Base-by-base conservation (phyloP, 169 alveolate genomes). In the Babesia bigemina region DNA sequence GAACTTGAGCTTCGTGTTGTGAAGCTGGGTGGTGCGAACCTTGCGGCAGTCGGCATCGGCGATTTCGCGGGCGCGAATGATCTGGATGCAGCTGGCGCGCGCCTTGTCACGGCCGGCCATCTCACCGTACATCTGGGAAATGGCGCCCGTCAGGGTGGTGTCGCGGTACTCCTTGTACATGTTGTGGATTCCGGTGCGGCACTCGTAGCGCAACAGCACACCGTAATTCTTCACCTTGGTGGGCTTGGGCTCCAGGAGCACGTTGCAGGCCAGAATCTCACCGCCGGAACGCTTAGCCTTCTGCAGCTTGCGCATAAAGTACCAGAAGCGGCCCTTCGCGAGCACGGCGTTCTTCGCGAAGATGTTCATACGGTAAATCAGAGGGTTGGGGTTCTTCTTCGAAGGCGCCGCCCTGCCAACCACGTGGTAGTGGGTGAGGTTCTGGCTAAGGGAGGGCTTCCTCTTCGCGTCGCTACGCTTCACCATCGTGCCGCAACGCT, bases 101-200 rank as follows among this genome's bases (percentile, higher is more conserved):
- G 99, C 99, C 86, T 99, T 92, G 92, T 98, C 99, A 59, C 98
- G 93, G 47, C 99, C 99, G 19, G 99, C 97, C 98, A 97, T 95
- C 88, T 98, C 99, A 86, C 95, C 94, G 74, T 94, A 95, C 86
- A 98, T 86, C 92, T 97, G 98, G 33, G 98, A 91, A 61, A 97
- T 96, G 44, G 99, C 99, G 44, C 99, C 99, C 75, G 94, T 92
- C 84, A 94, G 91, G 69, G 98, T 86, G 72, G 94, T 74, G 85
- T 96, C 99, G 87, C 99, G 94, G 94, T 87, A 96, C 94, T 98
- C 99, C 93, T 96, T 98, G 96, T 98, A 98, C 99, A 98, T 98
- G 95, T 98, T 97, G 88, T 96, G 99, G 63, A 97, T 95, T 72
- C 98, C 99, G 56, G 99, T 97, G 85, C 99, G 96, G 84, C 99